Evolutionary conservation across 148 eudicot genomes (phyloP), one percentile per base, ranked within the genome.

Genomic region (Rhododendron vialii): DNA sequence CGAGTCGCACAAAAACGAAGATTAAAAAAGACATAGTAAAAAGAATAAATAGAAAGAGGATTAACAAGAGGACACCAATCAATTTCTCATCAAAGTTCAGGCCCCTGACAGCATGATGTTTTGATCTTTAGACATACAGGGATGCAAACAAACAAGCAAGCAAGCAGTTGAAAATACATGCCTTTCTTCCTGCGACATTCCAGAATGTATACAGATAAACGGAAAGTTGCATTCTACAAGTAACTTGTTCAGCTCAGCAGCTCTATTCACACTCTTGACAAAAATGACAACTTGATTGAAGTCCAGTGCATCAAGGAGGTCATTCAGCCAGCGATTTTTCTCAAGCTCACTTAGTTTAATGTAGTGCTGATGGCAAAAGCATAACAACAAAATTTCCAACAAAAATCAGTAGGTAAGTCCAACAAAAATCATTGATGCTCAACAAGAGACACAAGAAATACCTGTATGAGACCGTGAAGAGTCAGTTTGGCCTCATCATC

Each of bases 111-210:
- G 74, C 74, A 67, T 67, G 74, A 67, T 9, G 10, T n/a, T 67
- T 28, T 26, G 15, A 67, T 67, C 74, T 67, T 67, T 67, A 26
- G 74, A 67, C 74, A 67, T 67, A 67, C 14, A 59, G 10, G 28
- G 28, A 63, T 63, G 28, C 69, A 61, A 61, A 61, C 28, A 67
- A 67, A 11, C 15, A 67, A n/a, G 74, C 74, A 26, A 26, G 17
- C 74, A 67, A 35, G 36, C 36, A 35, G 35, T 28, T 67, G 14
- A 26, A n/a, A 67, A 3, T 48, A 81, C 91, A 87, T 48, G 91
- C 99, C 99, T 97, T 86, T 97, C 99, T 93, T 97, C 99, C 86
- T 95, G 99, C 47, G 96, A 90, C 99, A 97, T 97, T 86, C 98
- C 98, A 85, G 98, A 97, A 88, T 95, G 99, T 67, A 97, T 97